Percentiles rank a stretch among this genome's conserved stretches.
These are phyloP conservation scores for Gaeumannomyces tritici DNA, from an alignment of 2,329 filamentous ascomycete genomes.

Conservation along the genomic window DNA sequence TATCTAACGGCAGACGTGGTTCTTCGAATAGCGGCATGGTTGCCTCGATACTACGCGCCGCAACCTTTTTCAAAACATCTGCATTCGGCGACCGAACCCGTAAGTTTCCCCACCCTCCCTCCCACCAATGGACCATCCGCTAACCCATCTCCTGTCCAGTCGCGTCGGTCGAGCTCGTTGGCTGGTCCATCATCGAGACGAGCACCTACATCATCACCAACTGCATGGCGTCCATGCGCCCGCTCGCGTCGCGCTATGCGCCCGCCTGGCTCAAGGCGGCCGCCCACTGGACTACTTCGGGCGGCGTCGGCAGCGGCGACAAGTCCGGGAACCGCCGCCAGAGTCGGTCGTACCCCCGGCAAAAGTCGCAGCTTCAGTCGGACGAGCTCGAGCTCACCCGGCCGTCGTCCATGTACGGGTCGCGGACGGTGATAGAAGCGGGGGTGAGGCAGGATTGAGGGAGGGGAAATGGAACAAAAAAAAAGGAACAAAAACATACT, in stretches of 20 bases:
- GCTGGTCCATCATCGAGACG: slow-evolving; percentile 16
- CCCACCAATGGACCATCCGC: too few species aligned
- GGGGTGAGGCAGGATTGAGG: too few species aligned
- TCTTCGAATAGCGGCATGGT: slow-evolving; percentile 11
- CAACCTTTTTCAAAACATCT: slow-evolving; percentile 11
- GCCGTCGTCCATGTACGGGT: neutral
- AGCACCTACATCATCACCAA: slow-evolving; percentile 17
- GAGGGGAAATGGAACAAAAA: neutral
- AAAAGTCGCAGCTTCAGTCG: neutral
- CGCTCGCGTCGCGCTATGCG: slow-evolving; percentile 11
- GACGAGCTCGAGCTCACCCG: neutral
- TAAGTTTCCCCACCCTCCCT: neutral
- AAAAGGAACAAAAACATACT: too few species aligned
- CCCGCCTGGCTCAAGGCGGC: slow-evolving; percentile 9
- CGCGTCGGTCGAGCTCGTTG: slow-evolving; percentile 12
- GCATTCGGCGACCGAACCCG: slow-evolving; percentile 13
- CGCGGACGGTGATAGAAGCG: neutral
- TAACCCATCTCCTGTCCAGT: neutral
- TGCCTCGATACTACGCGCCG: slow-evolving; percentile 12
- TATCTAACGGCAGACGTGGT: slow-evolving; percentile 1
- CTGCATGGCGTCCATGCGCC: slow-evolving; percentile 14
- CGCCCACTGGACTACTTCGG: neutral
- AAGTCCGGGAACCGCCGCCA: neutral
- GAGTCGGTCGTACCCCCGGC: too few species aligned
- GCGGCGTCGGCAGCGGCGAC: neutral